Percentiles rank a stretch among this genome's conserved stretches.
These are phyloP conservation scores for Picea engelmannii DNA, from an alignment of 83 land plant species.

Conservation along the genomic window DNA sequence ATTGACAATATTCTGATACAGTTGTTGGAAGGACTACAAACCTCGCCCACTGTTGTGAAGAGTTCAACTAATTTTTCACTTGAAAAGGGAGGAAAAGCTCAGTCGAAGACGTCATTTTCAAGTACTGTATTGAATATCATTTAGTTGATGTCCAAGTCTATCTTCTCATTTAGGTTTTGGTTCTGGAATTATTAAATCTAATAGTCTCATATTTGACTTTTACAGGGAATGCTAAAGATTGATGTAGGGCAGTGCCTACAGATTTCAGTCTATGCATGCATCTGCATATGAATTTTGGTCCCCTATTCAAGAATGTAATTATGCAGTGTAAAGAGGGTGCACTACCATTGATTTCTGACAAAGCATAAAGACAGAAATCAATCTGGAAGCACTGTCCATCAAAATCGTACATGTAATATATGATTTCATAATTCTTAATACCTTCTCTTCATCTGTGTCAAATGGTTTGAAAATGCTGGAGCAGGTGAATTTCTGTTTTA, in stretches of 20 bases:
- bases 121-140: background rate
- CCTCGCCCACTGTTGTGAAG: constrained; percentile 49
- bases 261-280: background rate
- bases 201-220: background rate
- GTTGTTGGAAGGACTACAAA: constrained; percentile 76
- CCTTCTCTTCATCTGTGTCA: constrained; percentile 8
- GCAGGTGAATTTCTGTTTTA: constrained; percentile 4
- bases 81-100: constrained; percentile 34
- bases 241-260: background rate
- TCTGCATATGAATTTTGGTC: background rate
- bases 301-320: background rate
- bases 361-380: background rate
- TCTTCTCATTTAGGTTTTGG: no score
- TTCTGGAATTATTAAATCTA: background rate
- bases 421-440: constrained; percentile 10
- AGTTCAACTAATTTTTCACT: constrained; percentile 26
- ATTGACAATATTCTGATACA: constrained; percentile 17
- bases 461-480: constrained; percentile 9
- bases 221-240: constrained; percentile 5
- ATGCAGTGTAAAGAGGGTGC: constrained; percentile 1
- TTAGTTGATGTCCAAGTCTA: background rate
- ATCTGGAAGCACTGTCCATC: constrained; percentile 1
- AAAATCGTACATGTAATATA: constrained; percentile 1
- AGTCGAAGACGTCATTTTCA: constrained; percentile 17
- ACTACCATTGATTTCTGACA: background rate